Percentiles rank a stretch among this genome's conserved stretches.
Conservation (phyloP, 768 basidiomycete species). For the Termitomyces titanicus region DNA sequence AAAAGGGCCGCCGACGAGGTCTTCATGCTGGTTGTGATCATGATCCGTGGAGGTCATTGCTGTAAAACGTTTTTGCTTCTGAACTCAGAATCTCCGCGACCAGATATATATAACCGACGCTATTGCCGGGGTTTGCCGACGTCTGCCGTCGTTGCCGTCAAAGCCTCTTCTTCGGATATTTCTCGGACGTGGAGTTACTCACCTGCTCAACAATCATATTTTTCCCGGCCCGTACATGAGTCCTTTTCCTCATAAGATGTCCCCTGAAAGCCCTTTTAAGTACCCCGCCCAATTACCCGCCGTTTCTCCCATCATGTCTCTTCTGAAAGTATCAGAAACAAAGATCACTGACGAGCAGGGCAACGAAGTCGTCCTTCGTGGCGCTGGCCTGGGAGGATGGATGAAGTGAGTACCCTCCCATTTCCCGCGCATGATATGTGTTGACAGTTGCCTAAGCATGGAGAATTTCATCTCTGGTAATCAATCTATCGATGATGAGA, state of each 20-base stretch:
- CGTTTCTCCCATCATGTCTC: constrained; percentile 37
- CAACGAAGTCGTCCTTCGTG: constrained; percentile 57
- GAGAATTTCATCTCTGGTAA: constrained; percentile 72
- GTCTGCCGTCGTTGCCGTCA: neutral
- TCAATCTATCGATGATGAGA: neutral
- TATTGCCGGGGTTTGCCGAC: neutral
- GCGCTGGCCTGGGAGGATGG: constrained; percentile 82
- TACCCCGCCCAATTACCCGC: neutral
- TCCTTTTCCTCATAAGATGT: constrained; percentile 1
- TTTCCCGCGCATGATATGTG: neutral
- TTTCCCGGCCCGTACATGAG: constrained; percentile 8
- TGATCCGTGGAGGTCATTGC: constrained; percentile 1
- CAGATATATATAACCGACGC: neutral
- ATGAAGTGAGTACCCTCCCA: constrained; percentile 61
- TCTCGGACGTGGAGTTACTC: constrained; percentile 14
- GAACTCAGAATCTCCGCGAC: neutral
- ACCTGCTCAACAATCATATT: neutral
- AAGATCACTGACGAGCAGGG: constrained; percentile 56
- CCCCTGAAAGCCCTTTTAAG: constrained; percentile 12
- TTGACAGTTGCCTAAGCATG: constrained; percentile 41
- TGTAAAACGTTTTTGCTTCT: neutral
- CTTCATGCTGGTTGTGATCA: constrained; percentile 18
- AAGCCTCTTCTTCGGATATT: constrained; percentile 4
- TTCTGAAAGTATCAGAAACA: constrained; percentile 54
- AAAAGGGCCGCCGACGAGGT: constrained; percentile 61